Evolutionary conservation across 495 filamentous ascomycete genomes (phyloP), one percentile per base, ranked within the genome.

Genomic region (Bryoglossum gracile): DNA sequence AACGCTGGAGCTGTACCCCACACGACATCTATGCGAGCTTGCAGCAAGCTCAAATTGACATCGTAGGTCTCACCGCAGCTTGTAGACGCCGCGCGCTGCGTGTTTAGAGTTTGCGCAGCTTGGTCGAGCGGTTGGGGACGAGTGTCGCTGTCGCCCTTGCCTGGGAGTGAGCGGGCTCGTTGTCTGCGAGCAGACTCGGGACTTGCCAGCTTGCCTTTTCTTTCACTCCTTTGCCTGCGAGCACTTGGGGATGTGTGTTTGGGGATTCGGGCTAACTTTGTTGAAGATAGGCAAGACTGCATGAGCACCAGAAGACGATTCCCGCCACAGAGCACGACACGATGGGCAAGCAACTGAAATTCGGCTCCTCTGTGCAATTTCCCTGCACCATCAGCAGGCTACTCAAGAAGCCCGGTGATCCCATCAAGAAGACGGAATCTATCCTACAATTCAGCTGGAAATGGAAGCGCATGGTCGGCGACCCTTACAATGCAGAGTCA

Each of bases 301-400:
- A 60, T 61, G 58, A 55, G 33, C 33, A 50, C 51, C 51, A 52
- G 30, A 30, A 19, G 34, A 21, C 55, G 55, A 47, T 23, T 34
- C 42, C 33, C 43, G 26, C 46, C 46, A 41, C 30, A 50, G 59
- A 59, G 55, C 55, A 48, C n/a, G 26, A 21, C 39, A 58, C 14
- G 32, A 61, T 62, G 55, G 53, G 51, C 24, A 76, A 74, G 71
- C 62, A 63, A 61, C 54, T 76, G 34, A 54, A 35, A 37, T 69
- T 82, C 46, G 78, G 80, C 55, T 62, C 61, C 60, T 68, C 70
- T 47, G 76, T 97, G 42, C 86, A 86, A 65, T 99, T 95, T 67
- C 92, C 92, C 51, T 90, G 97, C 71, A 96, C 88, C 59, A 84
- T 99, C 66, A 88, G 81, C 57, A 82, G 86, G 65, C 73, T 97